Evolutionary conservation across 768 basidiomycete species (phyloP).

Genomic region (Tulasnella sp.): DNA sequence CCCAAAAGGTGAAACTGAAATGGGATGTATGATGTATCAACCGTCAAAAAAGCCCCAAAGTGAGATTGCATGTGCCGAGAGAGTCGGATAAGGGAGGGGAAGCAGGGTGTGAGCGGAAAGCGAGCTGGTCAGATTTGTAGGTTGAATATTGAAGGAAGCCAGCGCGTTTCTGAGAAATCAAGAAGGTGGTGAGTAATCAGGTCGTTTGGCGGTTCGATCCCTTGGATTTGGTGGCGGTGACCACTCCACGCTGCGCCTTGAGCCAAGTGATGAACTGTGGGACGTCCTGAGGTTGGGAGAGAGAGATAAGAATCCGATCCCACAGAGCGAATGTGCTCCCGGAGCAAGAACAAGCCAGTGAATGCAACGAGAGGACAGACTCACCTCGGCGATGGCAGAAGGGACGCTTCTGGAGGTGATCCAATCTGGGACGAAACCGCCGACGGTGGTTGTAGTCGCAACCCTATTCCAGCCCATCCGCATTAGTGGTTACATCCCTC

Average conservation of each 20-base stretch:
- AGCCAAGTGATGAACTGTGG: slow-evolving; percentile 2
- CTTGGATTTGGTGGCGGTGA: not conserved
- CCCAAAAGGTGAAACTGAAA: too few species aligned
- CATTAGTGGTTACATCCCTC: not conserved
- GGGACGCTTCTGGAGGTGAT: not conserved
- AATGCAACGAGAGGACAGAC: too few species aligned
- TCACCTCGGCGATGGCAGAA: not conserved
- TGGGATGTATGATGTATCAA: too few species aligned
- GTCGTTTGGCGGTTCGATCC: not conserved
- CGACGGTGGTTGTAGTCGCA: slow-evolving; percentile 1
- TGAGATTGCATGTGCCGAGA: too few species aligned
- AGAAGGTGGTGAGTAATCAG: not conserved
- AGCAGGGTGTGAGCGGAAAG: too few species aligned
- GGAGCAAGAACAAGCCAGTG: not conserved
- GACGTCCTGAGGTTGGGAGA: not conserved
- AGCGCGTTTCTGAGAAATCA: not conserved
- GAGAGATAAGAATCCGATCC: not conserved
- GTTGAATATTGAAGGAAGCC: not conserved
- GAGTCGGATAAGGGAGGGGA: too few species aligned
- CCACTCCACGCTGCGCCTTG: not conserved
- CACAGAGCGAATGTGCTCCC: not conserved
- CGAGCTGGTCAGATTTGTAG: not conserved
- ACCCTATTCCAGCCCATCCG: slow-evolving; percentile 1
- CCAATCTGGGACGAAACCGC: slow-evolving; percentile 7
- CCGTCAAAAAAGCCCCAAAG: too few species aligned